Evolutionary conservation across 2,329 filamentous ascomycete genomes (phyloP), one percentile per base, ranked within the genome.

Genomic region (Fusarium praegraminearum): DNA sequence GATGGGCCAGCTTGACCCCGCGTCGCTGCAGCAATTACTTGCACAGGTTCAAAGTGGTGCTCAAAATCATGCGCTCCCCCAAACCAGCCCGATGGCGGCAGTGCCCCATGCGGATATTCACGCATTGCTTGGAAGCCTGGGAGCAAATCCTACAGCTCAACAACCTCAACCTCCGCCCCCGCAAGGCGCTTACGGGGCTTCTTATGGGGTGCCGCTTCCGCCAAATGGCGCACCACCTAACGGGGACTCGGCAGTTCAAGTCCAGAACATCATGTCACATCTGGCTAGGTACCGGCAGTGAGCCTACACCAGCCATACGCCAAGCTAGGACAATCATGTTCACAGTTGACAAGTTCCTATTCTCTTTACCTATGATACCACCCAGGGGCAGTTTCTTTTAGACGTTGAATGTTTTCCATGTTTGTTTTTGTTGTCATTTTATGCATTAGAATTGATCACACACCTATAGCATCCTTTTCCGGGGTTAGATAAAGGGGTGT

Each of bases 261-360:
- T 93, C 72, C 87, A 91, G 76, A 91, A 92, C 73, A 92, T 94
- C 53, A 91, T 94, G 87, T 89, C 90, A 16, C 89, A 92, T 73
- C 80, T 93, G 62, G 87, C 90, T 47, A 88, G 86, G 71, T 91
- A 88, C 74, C 84, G 89, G 67, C 86, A 89, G 75, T 88, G 53
- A 53, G 50, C 50, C 30, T 46, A 47, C 26, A 32, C 33, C 24
- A 62, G 22, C n/a, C 26, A 22, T 33, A n/a, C 26, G 24, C 28
- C 33, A 32, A 20, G 46, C 43, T 11, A 41, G 44, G 41, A 49
- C 62, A 53, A 32, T 38, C 15, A 47, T 33, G 47, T 35, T 36
- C 46, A 30, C 45, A 45, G 46, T 43, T 51, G 50, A 51, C 50
- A 41, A 68, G 53, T 51, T 57, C 65, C 40, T 46, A 26, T 72